Evolutionary conservation across 2,329 filamentous ascomycete species (phyloP), one percentile per base, ranked within the genome.

Genomic region (Thielaviopsis ethacetica): DNA sequence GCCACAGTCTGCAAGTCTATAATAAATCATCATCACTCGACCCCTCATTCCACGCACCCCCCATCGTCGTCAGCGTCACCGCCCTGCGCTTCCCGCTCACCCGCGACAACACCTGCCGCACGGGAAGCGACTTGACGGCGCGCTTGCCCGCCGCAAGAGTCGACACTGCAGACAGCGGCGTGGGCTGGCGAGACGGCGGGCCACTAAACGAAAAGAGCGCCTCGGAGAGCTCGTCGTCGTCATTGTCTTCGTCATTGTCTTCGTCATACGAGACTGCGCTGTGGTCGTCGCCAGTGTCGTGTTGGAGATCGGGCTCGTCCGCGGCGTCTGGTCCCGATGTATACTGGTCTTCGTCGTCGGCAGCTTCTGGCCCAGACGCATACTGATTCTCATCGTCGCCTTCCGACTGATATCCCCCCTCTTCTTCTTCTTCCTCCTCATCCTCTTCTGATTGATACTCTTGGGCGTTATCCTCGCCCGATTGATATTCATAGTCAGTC

Each of bases 1-100:
- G n/a, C n/a, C n/a, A n/a, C n/a, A n/a, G n/a, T n/a, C n/a, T n/a
- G n/a, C n/a, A n/a, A n/a, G n/a, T 34, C 30, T 34, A 34, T 34
- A 34, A 34, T 15, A 61, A 34, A 50, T 61, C 59, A 10, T 61
- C 59, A 30, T 61, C 59, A 24, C 59, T 61, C 12, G 51, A 55
- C 27, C 41, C 56, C 7, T 24, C 59, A n/a, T 21, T 26, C 59
- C 59, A 61, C 30, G 30, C 30, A n/a, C 15, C 34, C 5, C 59
- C 56, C 2, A 61, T 58, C 10, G 22, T 55, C 7, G 56, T 58
- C 24, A 61, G 26, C 27, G 21, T 53, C 15, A 41, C 30, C 12
- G 34, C n/a, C 12, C 49, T 30, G 19, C 26, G 30, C 26, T 47
- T 24, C 17, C 56, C 13, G 9, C 49, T 27, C 9, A 38, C 26